Evolutionary conservation across 495 filamentous ascomycete genomes (phyloP), one percentile per base, ranked within the genome.

Genomic region (Tuber microsphaerosporum): DNA sequence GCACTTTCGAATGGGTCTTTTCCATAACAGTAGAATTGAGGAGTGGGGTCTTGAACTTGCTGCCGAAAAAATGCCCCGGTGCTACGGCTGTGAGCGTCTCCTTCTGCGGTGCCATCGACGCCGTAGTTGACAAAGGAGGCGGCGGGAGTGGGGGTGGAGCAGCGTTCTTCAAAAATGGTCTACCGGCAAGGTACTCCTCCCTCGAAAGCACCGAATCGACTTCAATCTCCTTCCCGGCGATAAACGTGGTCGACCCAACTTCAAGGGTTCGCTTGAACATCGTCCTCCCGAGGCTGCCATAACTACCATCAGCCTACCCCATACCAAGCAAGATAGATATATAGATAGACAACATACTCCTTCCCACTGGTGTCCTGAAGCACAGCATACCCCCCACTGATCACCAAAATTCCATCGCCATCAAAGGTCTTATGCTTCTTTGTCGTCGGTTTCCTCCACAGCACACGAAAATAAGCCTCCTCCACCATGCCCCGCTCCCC

Each of bases 341-440:
- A 51, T 16, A 71, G 19, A 46, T 20, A 42, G 19, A 86, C 92
- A 88, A 19, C 56, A 65, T 65, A 65, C 56, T 92, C 89, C 82
- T 87, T 89, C 14, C 92, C 92, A 1, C 87, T 87, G 14, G 88
- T 82, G 82, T 93, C 90, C 73, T 90, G 87, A 10, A 94, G 85
- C 73, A 84, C 84, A 19, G 89, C 91, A 79, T 87, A 88, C 9
- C 91, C 90, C 22, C 84, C 85, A 0, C 83, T 81, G 2, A 90
- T 85, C 4, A 86, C 84, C 17, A 94, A 85, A 10, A 93, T 86
- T 4, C 91, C 92, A 82, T 94, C 92, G n/a, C 92, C 92, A 83
- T 94, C 92, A 90, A 92, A 94, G 22, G 91, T 93, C 82, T 94
- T 94, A 84, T 94, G 89, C 84, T 94, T 94, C 83, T 93, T 94